Evolutionary conservation across 805 yeast genomes (phyloP).

Genomic region (Vanderwaltozyma polyspora): DNA sequence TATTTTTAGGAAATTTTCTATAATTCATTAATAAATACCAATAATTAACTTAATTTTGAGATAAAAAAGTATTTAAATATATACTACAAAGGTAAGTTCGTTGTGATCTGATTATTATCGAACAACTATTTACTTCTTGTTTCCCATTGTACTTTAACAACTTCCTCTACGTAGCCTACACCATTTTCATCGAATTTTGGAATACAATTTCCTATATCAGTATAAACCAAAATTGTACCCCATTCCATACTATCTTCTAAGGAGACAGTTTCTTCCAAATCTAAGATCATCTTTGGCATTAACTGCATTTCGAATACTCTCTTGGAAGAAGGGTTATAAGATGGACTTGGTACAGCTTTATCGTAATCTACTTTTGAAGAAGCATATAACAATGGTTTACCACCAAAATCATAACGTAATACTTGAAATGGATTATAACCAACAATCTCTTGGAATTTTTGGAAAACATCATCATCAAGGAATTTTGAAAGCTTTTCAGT

Average conservation of each 20-base stretch:
- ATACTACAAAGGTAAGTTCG: too few species aligned
- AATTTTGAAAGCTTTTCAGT: constrained; percentile 40
- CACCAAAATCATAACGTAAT: constrained; percentile 71
- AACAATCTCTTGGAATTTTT: constrained; percentile 61
- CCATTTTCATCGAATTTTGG: constrained; percentile 48
- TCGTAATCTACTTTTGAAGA: constrained; percentile 29
- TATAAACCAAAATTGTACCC: constrained; percentile 85
- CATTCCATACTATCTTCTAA: constrained; percentile 84
- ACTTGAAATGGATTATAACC: constrained; percentile 82
- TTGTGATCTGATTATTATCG: too few species aligned
- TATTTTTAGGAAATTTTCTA: too few species aligned
- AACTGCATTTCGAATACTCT: constrained; percentile 77
- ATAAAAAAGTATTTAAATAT: too few species aligned
- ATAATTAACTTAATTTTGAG: too few species aligned
- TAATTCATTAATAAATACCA: too few species aligned
- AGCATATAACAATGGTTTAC: constrained; percentile 65
- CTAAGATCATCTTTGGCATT: constrained; percentile 88
- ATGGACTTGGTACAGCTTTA: constrained; percentile 44
- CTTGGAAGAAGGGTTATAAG: constrained; percentile 45
- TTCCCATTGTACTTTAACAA: constrained; percentile 86
- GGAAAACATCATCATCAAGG: constrained; percentile 68
- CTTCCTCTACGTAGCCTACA: constrained; percentile 75
- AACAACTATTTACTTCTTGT: too few species aligned
- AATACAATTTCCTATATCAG: constrained; percentile 55
- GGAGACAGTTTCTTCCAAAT: constrained; percentile 47